These are phyloP conservation scores for Cercospora zeina DNA, from an alignment of 2,329 filamentous ascomycete genomes.

Conservation along the genomic window DNA sequence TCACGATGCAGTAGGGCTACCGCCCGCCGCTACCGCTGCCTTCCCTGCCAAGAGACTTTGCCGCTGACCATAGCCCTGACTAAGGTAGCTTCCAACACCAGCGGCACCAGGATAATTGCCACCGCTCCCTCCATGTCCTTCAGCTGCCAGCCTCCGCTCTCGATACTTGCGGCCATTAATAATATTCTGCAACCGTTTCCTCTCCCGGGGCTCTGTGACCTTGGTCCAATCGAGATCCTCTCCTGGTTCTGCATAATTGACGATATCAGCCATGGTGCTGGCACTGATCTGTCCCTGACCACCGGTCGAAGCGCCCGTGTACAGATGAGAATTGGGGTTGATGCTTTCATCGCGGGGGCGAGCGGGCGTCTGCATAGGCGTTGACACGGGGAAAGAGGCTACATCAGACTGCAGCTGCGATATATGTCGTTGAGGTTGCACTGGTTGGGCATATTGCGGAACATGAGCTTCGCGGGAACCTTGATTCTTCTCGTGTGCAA, in stretches of 20 bases:
- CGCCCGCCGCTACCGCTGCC: conserved; percentile 4
- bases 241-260: conserved; percentile 44
- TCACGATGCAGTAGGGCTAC: conserved; percentile 5
- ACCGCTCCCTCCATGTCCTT: conserved; percentile 40
- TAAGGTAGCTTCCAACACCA: conserved; percentile 37
- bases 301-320: conserved; percentile 39
- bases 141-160: conserved; percentile 41
- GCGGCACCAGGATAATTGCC: conserved; percentile 41
- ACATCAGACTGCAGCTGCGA: conserved; percentile 38
- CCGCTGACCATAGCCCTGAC: conserved; percentile 30
- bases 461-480: conserved; percentile 36
- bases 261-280: conserved; percentile 40
- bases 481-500: conserved; percentile 50
- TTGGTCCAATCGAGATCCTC: conserved; percentile 45
- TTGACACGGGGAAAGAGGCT: conserved; percentile 34
- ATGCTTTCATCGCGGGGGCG: conserved; percentile 20
- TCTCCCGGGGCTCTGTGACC: conserved; percentile 42
- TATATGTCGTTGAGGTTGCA: conserved; percentile 28
- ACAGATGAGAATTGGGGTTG: conserved; percentile 39
- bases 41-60: conserved; percentile 14
- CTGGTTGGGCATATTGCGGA: conserved; percentile 24
- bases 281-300: conserved; percentile 40
- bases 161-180: conserved; percentile 46
- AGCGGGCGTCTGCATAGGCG: conserved; percentile 21
- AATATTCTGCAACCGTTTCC: conserved; percentile 44